Conservation (phyloP, 129 eudicot species). For the sunflower (Helianthus annuus) region DNA sequence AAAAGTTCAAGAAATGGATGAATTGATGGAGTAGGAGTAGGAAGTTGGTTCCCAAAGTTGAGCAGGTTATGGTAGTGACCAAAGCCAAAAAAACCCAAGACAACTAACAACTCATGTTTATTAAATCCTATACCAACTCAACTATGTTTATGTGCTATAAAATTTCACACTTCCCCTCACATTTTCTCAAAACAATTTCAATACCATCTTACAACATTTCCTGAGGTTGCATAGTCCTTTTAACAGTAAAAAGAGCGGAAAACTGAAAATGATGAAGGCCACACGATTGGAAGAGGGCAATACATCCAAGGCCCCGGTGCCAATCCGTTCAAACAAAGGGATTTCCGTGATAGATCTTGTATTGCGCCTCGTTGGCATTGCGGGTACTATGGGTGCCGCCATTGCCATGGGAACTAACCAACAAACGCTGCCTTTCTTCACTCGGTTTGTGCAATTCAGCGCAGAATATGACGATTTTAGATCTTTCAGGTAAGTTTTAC, state of each 20-base stretch:
- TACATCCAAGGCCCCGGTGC: slow-evolving; percentile 38
- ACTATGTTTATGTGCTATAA: slow-evolving; percentile 29
- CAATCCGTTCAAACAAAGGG: slow-evolving; percentile 44
- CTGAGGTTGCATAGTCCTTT: slow-evolving; percentile 13
- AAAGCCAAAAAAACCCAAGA: slow-evolving; percentile 23
- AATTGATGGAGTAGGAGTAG: slow-evolving; percentile 38
- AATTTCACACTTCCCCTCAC: slow-evolving; percentile 15
- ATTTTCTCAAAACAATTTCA: slow-evolving; percentile 23
- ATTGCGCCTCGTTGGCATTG: slow-evolving; percentile 50
- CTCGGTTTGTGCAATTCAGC: slow-evolving; percentile 43
- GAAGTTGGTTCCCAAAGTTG: slow-evolving; percentile 39
- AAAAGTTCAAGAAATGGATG: slow-evolving; percentile 20
- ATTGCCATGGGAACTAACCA: slow-evolving; percentile 77
- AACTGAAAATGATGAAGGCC: slow-evolving; percentile 34
- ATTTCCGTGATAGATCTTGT: slow-evolving; percentile 62
- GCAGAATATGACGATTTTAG: slow-evolving; percentile 73
- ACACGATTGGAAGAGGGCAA: slow-evolving; percentile 46
- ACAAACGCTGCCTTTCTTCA: slow-evolving; percentile 62
- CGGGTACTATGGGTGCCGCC: slow-evolving; percentile 72
- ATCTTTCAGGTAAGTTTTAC: slow-evolving; percentile 54
- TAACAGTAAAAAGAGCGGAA: background rate
- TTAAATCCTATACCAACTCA: slow-evolving; percentile 30
- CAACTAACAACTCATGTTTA: slow-evolving; percentile 32
- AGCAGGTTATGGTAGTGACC: slow-evolving; percentile 32
- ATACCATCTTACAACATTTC: slow-evolving; percentile 20